Percentiles rank a stretch among this genome's conserved stretches.
These are phyloP conservation scores for Trifolium repens DNA, from an alignment of 306 rosid species.

Conservation along the genomic window DNA sequence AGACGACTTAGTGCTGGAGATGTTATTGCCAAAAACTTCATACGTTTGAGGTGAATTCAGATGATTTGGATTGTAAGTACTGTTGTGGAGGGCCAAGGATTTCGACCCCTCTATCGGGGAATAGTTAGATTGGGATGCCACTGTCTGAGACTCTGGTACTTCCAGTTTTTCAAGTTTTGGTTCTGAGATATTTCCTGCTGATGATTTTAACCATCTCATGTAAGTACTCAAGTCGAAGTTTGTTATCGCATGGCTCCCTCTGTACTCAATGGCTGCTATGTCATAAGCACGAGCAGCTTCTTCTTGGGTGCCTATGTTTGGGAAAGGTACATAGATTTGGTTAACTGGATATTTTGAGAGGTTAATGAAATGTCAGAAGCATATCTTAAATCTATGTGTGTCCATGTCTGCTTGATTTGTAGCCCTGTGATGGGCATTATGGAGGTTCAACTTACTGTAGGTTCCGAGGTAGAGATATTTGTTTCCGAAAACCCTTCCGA, in stretches of 20 bases:
- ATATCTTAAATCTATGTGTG: background rate
- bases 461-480: conserved; percentile 88
- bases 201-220: conserved; percentile 72
- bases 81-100: conserved; percentile 36
- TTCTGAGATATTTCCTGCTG: conserved; percentile 30
- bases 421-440: background rate
- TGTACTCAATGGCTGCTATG: conserved; percentile 76
- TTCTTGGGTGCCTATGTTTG: conserved; percentile 64
- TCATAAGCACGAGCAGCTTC: conserved; percentile 86
- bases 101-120: conserved; percentile 40
- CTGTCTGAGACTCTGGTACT: conserved; percentile 41
- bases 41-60: conserved; percentile 47
- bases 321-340: conserved; percentile 10
- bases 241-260: conserved; percentile 78
- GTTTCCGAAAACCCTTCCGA: conserved; percentile 87
- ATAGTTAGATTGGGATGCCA: conserved; percentile 31
- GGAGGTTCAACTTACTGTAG: conserved; percentile 55
- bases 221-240: conserved; percentile 74
- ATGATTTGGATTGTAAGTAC: conserved; percentile 42
- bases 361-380: background rate
- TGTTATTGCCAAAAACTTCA: conserved; percentile 45
- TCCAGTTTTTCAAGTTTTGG: conserved; percentile 38
- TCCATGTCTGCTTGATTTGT: conserved; percentile 18
- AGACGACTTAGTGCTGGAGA: conserved; percentile 48
- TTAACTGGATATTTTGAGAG: conserved; percentile 11